phyloP scores from a whole-genome alignment of 148 eudicot genomes.

The Cornus kousa region DNA sequence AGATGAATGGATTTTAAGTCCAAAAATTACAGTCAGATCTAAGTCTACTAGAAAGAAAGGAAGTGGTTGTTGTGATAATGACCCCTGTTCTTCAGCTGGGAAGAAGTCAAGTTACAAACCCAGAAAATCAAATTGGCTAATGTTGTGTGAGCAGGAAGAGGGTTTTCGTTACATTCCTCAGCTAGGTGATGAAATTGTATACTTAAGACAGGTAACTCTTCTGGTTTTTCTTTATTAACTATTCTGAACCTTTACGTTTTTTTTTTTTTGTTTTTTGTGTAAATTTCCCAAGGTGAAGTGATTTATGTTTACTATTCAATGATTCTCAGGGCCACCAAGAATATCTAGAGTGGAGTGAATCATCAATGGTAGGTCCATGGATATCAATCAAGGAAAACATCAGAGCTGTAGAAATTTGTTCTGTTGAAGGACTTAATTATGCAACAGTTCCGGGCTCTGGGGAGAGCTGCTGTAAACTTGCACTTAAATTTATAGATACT shows the following conservation, averaged over 20 bases:
- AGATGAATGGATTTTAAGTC: slow-evolving; percentile 28
- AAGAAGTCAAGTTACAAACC: slow-evolving; percentile 15
- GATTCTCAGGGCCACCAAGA: slow-evolving; percentile 78
- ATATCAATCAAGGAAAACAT: slow-evolving; percentile 36
- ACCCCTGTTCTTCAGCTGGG: slow-evolving; percentile 21
- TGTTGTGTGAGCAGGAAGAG: slow-evolving; percentile 74
- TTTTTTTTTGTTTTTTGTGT: background rate
- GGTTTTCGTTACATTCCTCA: slow-evolving; percentile 91
- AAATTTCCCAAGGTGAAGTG: background rate
- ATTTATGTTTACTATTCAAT: background rate
- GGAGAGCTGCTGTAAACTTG: slow-evolving; percentile 82
- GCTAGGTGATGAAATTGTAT: slow-evolving; percentile 77
- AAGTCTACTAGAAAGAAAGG: slow-evolving; percentile 50
- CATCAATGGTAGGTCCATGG: slow-evolving; percentile 58
- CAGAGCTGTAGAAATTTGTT: slow-evolving; percentile 69
- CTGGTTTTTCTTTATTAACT: slow-evolving; percentile 5
- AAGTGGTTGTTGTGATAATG: slow-evolving; percentile 27
- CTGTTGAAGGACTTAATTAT: slow-evolving; percentile 58
- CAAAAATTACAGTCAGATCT: slow-evolving; percentile 26
- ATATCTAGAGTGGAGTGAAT: slow-evolving; percentile 37
- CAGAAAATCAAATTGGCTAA: slow-evolving; percentile 67
- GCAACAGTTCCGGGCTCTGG: slow-evolving; percentile 70
- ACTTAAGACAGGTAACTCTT: slow-evolving; percentile 71
- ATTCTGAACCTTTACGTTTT: background rate
- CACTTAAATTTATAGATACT: slow-evolving; percentile 58